Percentiles rank a stretch among this genome's conserved stretches.
These are phyloP conservation scores for Liriodendron chinense DNA, from an alignment of 164 flowering plant genomes.

Conservation along the genomic window DNA sequence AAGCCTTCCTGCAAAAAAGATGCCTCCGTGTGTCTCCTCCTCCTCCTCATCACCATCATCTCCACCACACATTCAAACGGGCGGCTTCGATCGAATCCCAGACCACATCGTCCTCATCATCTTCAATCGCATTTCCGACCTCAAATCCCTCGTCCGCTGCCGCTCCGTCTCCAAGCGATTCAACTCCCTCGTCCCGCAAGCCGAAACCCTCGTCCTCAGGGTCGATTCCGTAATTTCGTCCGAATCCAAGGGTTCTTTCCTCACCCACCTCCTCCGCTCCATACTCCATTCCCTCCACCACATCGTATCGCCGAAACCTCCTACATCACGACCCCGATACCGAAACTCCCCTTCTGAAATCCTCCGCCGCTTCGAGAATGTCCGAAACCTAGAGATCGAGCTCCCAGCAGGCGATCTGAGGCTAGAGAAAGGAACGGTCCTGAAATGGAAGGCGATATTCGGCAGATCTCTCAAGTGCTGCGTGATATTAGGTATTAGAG, in stretches of 20 bases:
- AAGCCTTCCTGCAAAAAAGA: too few species aligned
- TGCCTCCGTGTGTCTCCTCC: too few species aligned
- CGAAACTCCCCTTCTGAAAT: constrained; percentile 42
- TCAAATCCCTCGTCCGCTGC: constrained; percentile 49
- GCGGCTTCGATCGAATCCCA: constrained; percentile 51
- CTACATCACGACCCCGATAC: neutral
- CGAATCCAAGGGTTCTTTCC: neutral
- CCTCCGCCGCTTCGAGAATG: constrained; percentile 35
- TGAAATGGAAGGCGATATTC: constrained; percentile 53
- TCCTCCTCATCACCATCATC: too few species aligned
- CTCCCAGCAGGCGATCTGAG: constrained; percentile 46
- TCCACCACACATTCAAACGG: constrained; percentile 6
- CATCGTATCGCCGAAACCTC: constrained; percentile 20
- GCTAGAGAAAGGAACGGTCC: constrained; percentile 33
- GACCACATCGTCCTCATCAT: constrained; percentile 44
- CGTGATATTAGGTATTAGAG: constrained; percentile 36
- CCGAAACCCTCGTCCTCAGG: constrained; percentile 33
- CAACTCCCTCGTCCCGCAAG: constrained; percentile 47
- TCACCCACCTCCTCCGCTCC: constrained; percentile 1
- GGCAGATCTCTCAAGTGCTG: constrained; percentile 39
- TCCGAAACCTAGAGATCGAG: constrained; percentile 39
- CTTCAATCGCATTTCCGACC: constrained; percentile 45
- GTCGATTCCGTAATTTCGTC: constrained; percentile 52
- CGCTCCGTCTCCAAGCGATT: constrained; percentile 48
- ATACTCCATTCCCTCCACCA: constrained; percentile 34